phyloP scores from a whole-genome alignment of 257 asterid species.

The Nicotiana noctiflora region DNA sequence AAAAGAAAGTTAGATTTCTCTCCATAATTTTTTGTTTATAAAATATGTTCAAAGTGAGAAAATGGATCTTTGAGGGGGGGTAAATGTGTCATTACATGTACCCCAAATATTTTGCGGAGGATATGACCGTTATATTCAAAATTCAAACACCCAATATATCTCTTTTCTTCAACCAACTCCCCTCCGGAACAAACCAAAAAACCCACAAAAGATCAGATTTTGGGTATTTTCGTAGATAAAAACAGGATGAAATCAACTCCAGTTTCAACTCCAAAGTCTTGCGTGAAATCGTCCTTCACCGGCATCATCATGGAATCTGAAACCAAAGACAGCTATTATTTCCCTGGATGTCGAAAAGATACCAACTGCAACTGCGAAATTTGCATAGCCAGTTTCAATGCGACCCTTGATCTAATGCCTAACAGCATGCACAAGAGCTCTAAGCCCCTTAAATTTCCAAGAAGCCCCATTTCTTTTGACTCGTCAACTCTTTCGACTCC shows the following conservation, averaged over 20 bases:
- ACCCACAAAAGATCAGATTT: background rate
- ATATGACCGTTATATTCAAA: constrained; percentile 13
- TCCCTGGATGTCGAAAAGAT: constrained; percentile 76
- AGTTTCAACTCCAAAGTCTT: constrained; percentile 51
- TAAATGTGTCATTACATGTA: background rate
- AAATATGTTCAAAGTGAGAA: no score
- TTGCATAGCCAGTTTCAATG: constrained; percentile 74
- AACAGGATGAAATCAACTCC: constrained; percentile 33
- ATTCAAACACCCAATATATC: background rate
- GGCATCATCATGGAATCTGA: constrained; percentile 35
- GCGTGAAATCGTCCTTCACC: constrained; percentile 44
- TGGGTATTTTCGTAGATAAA: constrained; percentile 10
- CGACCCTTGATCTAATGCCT: constrained; percentile 78
- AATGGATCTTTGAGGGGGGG: background rate
- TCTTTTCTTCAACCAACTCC: background rate
- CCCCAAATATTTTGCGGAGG: background rate
- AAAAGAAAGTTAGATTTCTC: no score
- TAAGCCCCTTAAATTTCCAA: constrained; percentile 26
- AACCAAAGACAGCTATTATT: constrained; percentile 48
- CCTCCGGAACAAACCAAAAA: background rate
- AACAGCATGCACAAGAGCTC: constrained; percentile 38
- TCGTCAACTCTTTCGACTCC: constrained; percentile 41
- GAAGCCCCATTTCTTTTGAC: constrained; percentile 48
- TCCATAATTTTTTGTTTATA: no score
- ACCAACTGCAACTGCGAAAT: constrained; percentile 75